Conservation (phyloP, 2,329 filamentous ascomycete genomes). For the Sclerotinia borealis region DNA sequence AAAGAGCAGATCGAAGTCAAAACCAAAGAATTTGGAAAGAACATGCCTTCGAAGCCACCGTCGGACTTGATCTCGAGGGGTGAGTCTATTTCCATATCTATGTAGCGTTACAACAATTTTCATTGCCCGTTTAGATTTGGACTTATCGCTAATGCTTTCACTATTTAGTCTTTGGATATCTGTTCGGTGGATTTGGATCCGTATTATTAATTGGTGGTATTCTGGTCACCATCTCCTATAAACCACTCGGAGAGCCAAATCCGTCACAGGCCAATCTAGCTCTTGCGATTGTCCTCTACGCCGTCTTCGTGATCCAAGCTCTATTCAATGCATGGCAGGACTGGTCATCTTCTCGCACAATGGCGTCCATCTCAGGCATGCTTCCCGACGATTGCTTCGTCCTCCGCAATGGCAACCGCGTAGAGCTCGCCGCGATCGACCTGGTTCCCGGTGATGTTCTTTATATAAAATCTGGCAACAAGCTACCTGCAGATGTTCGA, state of each 20-base stretch:
- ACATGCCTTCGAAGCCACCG: slow-evolving; percentile 58
- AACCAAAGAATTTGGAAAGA: slow-evolving; percentile 55
- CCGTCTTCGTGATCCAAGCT: slow-evolving; percentile 63
- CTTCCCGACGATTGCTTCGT: slow-evolving; percentile 64
- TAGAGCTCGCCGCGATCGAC: slow-evolving; percentile 46
- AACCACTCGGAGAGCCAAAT: slow-evolving; percentile 59
- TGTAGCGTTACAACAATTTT: neutral
- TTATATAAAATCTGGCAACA: slow-evolving; percentile 62
- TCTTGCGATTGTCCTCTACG: slow-evolving; percentile 63
- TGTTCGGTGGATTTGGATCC: slow-evolving; percentile 70
- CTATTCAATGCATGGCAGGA: slow-evolving; percentile 65
- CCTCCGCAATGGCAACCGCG: slow-evolving; percentile 50
- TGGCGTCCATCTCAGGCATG: slow-evolving; percentile 74
- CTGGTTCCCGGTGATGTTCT: slow-evolving; percentile 68
- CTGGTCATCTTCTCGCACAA: slow-evolving; percentile 67
- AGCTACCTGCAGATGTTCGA: slow-evolving; percentile 66
- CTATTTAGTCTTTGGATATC: slow-evolving; percentile 51
- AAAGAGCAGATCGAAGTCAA: slow-evolving; percentile 48
- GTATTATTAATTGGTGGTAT: slow-evolving; percentile 62
- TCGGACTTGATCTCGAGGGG: slow-evolving; percentile 48
- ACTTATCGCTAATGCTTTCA: neutral
- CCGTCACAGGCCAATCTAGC: slow-evolving; percentile 63
- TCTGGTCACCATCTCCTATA: slow-evolving; percentile 70
- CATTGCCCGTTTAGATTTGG: neutral
- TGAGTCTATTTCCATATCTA: neutral